A percentile compares a stretch with the other conserved stretches of the same genome.
These are phyloP conservation scores for Lagenaria siceraria DNA, from an alignment of 306 rosid species.

Conservation along the genomic window DNA sequence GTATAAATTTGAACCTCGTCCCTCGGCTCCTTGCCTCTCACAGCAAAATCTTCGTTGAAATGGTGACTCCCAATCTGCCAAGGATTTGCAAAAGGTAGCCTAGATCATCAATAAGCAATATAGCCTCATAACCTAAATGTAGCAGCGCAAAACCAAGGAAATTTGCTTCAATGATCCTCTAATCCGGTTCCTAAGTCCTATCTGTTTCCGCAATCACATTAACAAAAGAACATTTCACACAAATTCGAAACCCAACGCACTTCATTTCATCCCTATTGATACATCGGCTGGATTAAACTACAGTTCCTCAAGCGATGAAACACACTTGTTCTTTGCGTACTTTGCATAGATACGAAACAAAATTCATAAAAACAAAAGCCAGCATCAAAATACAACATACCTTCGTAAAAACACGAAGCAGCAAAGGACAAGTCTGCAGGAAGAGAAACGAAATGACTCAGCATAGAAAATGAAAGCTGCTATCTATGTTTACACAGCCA, in stretches of 20 bases:
- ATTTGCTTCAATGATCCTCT: not conserved
- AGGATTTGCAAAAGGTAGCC: too few species aligned
- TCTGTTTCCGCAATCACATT: too few species aligned
- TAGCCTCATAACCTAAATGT: not conserved
- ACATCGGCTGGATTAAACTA: not conserved
- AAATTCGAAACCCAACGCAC: not conserved
- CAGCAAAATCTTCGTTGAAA: conserved; percentile 60
- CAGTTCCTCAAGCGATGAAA: not conserved
- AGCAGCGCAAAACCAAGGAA: not conserved
- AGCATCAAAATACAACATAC: conserved; percentile 13
- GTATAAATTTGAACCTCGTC: conserved; percentile 97
- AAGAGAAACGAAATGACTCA: not conserved
- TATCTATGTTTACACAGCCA: not conserved
- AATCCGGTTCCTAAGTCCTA: not conserved
- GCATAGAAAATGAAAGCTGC: not conserved
- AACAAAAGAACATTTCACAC: not conserved
- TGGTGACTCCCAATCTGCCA: conserved; percentile 66
- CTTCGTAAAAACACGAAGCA: conserved; percentile 90
- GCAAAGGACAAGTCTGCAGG: conserved; percentile 72
- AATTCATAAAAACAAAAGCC: not conserved
- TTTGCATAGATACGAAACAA: not conserved
- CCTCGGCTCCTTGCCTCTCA: conserved; percentile 87
- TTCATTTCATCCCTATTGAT: not conserved
- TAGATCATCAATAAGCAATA: too few species aligned
- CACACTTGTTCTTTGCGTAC: not conserved